phyloP scores from a whole-genome alignment of 73 alveolate species.

The Paramecium biaurelia region DNA sequence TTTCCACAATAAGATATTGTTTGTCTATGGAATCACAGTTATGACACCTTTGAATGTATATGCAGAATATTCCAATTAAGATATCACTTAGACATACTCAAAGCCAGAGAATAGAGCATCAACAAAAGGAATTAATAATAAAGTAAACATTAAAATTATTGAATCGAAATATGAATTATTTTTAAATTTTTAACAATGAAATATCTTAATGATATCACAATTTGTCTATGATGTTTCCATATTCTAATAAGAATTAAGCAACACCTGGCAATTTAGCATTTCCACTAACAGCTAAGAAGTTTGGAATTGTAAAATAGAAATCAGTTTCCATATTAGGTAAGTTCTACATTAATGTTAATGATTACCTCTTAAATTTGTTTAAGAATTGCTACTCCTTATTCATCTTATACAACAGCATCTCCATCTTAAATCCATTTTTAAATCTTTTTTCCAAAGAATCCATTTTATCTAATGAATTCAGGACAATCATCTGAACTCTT shows the following conservation, averaged over 20 bases:
- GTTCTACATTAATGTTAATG: not conserved
- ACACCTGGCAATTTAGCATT: not conserved
- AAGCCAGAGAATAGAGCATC: not conserved
- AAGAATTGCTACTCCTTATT: not conserved
- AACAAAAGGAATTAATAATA: not conserved
- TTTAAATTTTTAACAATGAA: not conserved
- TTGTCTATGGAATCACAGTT: not conserved
- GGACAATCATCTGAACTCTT: constrained; percentile 41
- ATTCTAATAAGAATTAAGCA: not conserved
- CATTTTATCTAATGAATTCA: constrained; percentile 26
- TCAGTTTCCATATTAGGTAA: not conserved
- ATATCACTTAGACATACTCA: constrained; percentile 2
- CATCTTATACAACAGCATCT: not conserved
- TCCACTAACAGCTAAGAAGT: not conserved
- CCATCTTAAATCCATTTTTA: not conserved
- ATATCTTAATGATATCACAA: not conserved
- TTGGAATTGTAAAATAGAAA: constrained; percentile 12
- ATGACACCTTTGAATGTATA: not conserved
- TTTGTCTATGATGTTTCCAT: not conserved
- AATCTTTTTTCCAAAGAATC: not conserved
- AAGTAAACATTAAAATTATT: not conserved
- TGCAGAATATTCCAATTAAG: not conserved
- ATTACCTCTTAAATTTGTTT: not conserved
- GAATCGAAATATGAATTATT: not conserved
- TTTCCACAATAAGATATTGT: constrained; percentile 16